Percentiles rank a stretch among this genome's conserved stretches.
Evolutionary conservation across 2,329 filamentous ascomycete species (phyloP).

Genomic region (Colletotrichum agaves): DNA sequence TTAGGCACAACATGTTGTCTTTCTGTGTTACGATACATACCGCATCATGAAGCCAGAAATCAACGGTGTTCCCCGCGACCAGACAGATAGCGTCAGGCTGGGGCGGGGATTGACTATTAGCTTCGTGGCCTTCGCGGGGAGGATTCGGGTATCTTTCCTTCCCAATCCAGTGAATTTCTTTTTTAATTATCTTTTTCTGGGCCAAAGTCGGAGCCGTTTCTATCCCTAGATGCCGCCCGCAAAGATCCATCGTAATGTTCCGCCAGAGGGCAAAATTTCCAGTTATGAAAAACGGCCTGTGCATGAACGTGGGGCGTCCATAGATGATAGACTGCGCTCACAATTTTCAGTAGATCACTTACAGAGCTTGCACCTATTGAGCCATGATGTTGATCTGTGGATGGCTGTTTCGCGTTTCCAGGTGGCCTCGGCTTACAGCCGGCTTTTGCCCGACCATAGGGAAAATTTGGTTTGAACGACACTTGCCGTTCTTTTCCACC

Average conservation of each 20-base stretch:
- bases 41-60: too few species aligned
- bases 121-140: background rate
- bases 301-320: too few species aligned
- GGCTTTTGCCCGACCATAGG: background rate
- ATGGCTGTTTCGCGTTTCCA: background rate
- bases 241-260: too few species aligned
- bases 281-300: too few species aligned
- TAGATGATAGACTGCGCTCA: too few species aligned
- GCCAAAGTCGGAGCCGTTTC: background rate
- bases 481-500: too few species aligned
- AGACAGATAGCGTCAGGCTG: background rate
- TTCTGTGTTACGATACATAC: too few species aligned
- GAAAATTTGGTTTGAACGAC: too few species aligned
- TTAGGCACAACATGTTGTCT: background rate
- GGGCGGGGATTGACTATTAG: background rate
- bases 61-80: background rate
- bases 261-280: too few species aligned
- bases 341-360: background rate
- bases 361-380: background rate
- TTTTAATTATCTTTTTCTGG: background rate
- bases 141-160: background rate
- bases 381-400: background rate
- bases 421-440: background rate
- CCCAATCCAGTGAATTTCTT: background rate
- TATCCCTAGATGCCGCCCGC: background rate